Base-by-base conservation (phyloP, 192 early-diverging fungal genomes). In the Ambispora gerdemannii region DNA sequence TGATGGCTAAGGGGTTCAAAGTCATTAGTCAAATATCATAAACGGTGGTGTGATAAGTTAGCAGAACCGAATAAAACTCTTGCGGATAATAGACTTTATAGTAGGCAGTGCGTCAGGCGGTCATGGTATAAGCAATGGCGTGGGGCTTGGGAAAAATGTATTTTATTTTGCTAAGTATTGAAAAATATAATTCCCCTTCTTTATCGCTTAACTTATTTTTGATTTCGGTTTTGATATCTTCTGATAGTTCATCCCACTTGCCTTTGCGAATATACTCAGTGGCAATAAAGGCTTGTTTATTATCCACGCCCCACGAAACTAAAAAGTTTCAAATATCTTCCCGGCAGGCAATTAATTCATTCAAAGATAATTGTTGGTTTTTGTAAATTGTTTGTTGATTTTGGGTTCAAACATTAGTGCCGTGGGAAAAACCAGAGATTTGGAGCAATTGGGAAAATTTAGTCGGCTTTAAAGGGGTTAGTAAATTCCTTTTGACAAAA, bases 81-180 rank as follows among this genome's bases (percentile, higher is more conserved):
- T 56, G 53, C n/a, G 53, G 53, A 56, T 56, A 27, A 27, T 56
- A 20, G 8, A 56, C 53, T 22, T 56, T 56, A 56, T 56, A 56
- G n/a, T n/a, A 56, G 24, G 53, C 53, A 20, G 53, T 56, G 8
- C 53, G 53, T 20, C 53, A 56, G 7, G 53, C 53, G 25, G 53
- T 56, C 53, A 56, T 56, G n/a, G 53, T 56, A 27, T 56, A 56
- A 56, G 53, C 53, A 56, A 56, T 56, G 53, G 53, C 53, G 53
- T 56, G 53, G 4, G 53, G 53, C n/a, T 56, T 56, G 53, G 53
- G 53, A 56, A 56, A 56, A 56, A 56, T 56, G n/a, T 56, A 56
- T 56, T 56, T 56, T 7, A 56, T 56, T 56, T 56, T 56, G 25
- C 53, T 56, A 7, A 56, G n/a, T 22, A 56, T 56, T 10, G 53